Evolutionary conservation across 768 basidiomycete genomes (phyloP).

Genomic region (Sarcomyxa edulis): DNA sequence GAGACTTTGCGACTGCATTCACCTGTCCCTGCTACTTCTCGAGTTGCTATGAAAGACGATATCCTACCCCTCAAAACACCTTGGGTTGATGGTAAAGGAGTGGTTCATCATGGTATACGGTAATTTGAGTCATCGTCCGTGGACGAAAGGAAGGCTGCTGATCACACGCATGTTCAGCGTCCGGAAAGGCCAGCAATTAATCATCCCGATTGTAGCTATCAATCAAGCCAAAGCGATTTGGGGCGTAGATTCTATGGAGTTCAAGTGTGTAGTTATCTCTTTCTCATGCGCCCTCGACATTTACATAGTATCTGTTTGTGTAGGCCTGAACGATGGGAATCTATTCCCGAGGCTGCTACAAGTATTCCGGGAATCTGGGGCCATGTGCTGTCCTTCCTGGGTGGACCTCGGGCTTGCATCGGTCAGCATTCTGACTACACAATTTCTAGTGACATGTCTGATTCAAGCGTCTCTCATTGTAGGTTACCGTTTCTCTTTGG

Average conservation of each 20-base stretch:
- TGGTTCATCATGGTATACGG: slow-evolving; percentile 21
- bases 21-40: slow-evolving; percentile 25
- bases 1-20: slow-evolving; percentile 40
- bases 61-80: slow-evolving; percentile 30
- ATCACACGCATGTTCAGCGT: too few relatives aligned
- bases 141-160: too few relatives aligned
- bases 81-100: slow-evolving; percentile 27
- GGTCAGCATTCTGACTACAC: too few relatives aligned
- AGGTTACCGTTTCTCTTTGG: slow-evolving; percentile 42
- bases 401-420: slow-evolving; percentile 47
- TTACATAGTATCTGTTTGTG: too few relatives aligned
- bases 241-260: slow-evolving; percentile 46
- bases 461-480: too few relatives aligned
- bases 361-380: slow-evolving; percentile 43
- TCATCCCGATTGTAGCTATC: slow-evolving; percentile 34
- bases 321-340: slow-evolving; percentile 52
- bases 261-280: slow-evolving; percentile 32
- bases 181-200: slow-evolving; percentile 10
- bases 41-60: slow-evolving; percentile 32
- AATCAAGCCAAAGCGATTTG: slow-evolving; percentile 39
- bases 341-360: slow-evolving; percentile 24
- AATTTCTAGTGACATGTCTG: slow-evolving; percentile 7
- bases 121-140: too few relatives aligned
- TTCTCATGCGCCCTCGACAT: too few relatives aligned
- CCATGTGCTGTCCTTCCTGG: slow-evolving; percentile 40